These are phyloP conservation scores for Claviceps quebecensis DNA, from an alignment of 2,329 filamentous ascomycete genomes.

Conservation along the genomic window DNA sequence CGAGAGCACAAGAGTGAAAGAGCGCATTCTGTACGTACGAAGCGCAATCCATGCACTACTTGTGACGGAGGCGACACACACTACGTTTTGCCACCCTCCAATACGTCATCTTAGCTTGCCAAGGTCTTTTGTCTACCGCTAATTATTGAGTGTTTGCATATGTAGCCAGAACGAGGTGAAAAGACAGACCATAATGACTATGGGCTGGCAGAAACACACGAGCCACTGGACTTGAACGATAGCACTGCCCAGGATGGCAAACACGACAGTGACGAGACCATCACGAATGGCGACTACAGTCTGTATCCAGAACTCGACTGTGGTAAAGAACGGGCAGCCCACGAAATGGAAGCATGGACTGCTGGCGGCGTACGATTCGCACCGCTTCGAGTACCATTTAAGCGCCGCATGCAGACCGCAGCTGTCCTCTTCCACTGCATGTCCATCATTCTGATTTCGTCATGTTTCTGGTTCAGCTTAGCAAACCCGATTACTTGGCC, in stretches of 20 bases:
- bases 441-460: constrained; percentile 55
- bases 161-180: too few species aligned
- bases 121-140: too few species aligned
- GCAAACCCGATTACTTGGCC: constrained; percentile 91
- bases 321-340: constrained; percentile 7
- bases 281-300: constrained; percentile 6
- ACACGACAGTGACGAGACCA: not conserved
- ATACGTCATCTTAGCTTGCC: too few species aligned
- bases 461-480: constrained; percentile 80
- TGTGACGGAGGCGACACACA: too few species aligned
- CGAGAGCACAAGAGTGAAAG: too few species aligned
- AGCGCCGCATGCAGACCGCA: constrained; percentile 61
- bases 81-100: too few species aligned
- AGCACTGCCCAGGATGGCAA: not conserved
- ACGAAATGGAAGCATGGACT: constrained; percentile 20
- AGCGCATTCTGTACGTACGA: too few species aligned
- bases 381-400: constrained; percentile 59
- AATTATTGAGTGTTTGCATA: too few species aligned
- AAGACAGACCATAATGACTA: too few species aligned
- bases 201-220: not conserved
- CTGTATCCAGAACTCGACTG: constrained; percentile 17
- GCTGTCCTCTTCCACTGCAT: constrained; percentile 63
- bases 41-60: too few species aligned
- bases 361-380: constrained; percentile 63
- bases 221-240: not conserved